Percentiles rank a stretch among this genome's conserved stretches.
phyloP scores from a whole-genome alignment of 2,329 filamentous ascomycete genomes.

The Periconia sp. region DNA sequence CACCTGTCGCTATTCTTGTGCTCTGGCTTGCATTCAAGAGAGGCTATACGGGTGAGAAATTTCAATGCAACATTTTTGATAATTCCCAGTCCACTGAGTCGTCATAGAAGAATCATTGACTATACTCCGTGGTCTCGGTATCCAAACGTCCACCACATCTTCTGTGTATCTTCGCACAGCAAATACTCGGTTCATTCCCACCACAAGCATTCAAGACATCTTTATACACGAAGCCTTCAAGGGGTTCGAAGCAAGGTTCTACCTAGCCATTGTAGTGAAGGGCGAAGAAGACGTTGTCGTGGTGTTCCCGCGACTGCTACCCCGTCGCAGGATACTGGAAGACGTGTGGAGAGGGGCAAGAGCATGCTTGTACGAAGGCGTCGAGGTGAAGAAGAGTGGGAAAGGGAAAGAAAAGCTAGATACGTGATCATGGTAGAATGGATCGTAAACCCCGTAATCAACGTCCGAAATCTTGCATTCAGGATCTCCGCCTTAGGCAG shows the following conservation, averaged over 20 bases:
- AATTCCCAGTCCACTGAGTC: too few relatives aligned
- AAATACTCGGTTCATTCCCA: constrained; percentile 82
- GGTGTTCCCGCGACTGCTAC: constrained; percentile 87
- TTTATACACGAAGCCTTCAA: constrained; percentile 94
- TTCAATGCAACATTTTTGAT: too few relatives aligned
- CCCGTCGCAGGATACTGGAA: constrained; percentile 76
- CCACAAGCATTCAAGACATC: constrained; percentile 88
- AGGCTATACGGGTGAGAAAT: constrained; percentile 62
- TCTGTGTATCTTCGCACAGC: constrained; percentile 69
- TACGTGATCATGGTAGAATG: neutral
- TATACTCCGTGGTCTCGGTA: constrained; percentile 84
- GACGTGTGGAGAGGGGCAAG: constrained; percentile 87
- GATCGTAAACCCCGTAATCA: too few relatives aligned
- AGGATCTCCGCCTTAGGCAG: too few relatives aligned
- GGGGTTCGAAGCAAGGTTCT: constrained; percentile 89
- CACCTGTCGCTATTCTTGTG: constrained; percentile 45
- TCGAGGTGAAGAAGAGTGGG: neutral
- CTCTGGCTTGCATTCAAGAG: constrained; percentile 55
- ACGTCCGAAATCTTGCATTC: too few relatives aligned
- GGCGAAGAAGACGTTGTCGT: constrained; percentile 88
- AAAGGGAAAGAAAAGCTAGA: constrained; percentile 4
- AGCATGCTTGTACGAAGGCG: constrained; percentile 77
- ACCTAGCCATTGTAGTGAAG: constrained; percentile 87
- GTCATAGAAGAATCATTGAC: constrained; percentile 84
- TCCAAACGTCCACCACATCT: constrained; percentile 81